phyloP scores from a whole-genome alignment of 148 eudicot species.

The Drosera capensis region DNA sequence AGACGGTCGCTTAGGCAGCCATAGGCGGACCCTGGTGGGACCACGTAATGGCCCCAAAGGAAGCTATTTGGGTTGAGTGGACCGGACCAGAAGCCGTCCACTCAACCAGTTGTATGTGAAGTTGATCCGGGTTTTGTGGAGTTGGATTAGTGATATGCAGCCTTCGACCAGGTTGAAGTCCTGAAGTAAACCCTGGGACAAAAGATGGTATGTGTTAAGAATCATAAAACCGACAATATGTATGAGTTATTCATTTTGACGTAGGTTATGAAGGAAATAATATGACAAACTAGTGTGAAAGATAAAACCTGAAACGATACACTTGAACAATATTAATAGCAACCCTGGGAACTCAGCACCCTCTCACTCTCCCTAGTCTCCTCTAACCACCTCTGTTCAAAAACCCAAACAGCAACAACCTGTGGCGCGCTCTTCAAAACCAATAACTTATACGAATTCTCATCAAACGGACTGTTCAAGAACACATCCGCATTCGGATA shows the following conservation, averaged over 20 bases:
- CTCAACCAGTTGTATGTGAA: slow-evolving; percentile 96
- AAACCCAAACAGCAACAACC: slow-evolving; percentile 39
- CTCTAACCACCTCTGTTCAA: slow-evolving; percentile 25
- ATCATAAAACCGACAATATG: background rate
- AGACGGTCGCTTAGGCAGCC: slow-evolving; percentile 82
- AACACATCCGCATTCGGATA: slow-evolving; percentile 64
- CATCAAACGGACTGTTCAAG: slow-evolving; percentile 59
- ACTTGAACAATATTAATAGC: slow-evolving; percentile 93
- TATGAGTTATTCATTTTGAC: background rate
- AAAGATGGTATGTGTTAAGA: slow-evolving; percentile 3
- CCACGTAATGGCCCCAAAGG: slow-evolving; percentile 44
- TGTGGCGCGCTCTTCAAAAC: slow-evolving; percentile 35
- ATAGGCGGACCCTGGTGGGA: slow-evolving; percentile 72
- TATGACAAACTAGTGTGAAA: too few species aligned
- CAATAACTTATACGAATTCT: slow-evolving; percentile 41
- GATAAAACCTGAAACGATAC: slow-evolving; percentile 5
- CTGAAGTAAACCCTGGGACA: slow-evolving; percentile 92
- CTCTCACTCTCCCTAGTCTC: slow-evolving; percentile 49
- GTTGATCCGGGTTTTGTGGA: slow-evolving; percentile 33
- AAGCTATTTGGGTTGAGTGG: slow-evolving; percentile 46
- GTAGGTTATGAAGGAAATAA: too few species aligned
- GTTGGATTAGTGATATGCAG: slow-evolving; percentile 55
- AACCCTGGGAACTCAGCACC: slow-evolving; percentile 59
- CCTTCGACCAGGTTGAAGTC: slow-evolving; percentile 83
- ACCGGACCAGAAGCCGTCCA: slow-evolving; percentile 75